Evolutionary conservation across 2,329 filamentous ascomycete genomes (phyloP).

Genomic region (Lachnellula occidentalis): DNA sequence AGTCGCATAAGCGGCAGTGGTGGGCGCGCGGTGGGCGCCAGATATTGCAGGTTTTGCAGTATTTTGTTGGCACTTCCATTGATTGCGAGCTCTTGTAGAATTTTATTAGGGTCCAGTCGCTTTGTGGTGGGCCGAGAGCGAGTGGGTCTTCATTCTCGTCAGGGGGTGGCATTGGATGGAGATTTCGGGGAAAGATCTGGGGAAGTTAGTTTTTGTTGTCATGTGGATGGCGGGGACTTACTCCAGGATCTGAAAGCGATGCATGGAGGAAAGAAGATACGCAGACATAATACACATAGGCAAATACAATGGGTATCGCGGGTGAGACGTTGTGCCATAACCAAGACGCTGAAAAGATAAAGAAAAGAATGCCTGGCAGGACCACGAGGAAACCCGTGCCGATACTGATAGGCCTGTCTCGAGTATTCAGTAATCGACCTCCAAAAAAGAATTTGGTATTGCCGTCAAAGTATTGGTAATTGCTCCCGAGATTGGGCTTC

Average conservation of each 20-base stretch:
- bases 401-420: slow-evolving; percentile 82
- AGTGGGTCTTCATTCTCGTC: slow-evolving; percentile 76
- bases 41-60: slow-evolving; percentile 95
- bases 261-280: slow-evolving; percentile 93
- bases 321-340: slow-evolving; percentile 88
- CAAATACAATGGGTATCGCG: slow-evolving; percentile 82
- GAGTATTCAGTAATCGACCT: slow-evolving; percentile 82
- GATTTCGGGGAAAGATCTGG: slow-evolving; percentile 88
- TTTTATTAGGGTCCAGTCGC: slow-evolving; percentile 90
- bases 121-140: slow-evolving; percentile 75
- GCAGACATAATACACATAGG: slow-evolving; percentile 85
- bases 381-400: slow-evolving; percentile 77
- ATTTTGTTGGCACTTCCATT: slow-evolving; percentile 98
- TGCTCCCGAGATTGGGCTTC: slow-evolving; percentile 51
- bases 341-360: slow-evolving; percentile 69
- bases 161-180: slow-evolving; percentile 78
- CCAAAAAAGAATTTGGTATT: slow-evolving; percentile 88
- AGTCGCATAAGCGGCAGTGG: slow-evolving; percentile 94
- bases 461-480: slow-evolving; percentile 89
- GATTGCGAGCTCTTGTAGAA: slow-evolving; percentile 73
- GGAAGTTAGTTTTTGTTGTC: slow-evolving; percentile 12
- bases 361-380: slow-evolving; percentile 76
- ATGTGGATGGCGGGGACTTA: slow-evolving; percentile 44
- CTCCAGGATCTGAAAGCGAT: slow-evolving; percentile 85
- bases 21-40: slow-evolving; percentile 95